Evolutionary conservation across 1,284 basidiomycete genomes (phyloP).

Genomic region (Trametes sp.): DNA sequence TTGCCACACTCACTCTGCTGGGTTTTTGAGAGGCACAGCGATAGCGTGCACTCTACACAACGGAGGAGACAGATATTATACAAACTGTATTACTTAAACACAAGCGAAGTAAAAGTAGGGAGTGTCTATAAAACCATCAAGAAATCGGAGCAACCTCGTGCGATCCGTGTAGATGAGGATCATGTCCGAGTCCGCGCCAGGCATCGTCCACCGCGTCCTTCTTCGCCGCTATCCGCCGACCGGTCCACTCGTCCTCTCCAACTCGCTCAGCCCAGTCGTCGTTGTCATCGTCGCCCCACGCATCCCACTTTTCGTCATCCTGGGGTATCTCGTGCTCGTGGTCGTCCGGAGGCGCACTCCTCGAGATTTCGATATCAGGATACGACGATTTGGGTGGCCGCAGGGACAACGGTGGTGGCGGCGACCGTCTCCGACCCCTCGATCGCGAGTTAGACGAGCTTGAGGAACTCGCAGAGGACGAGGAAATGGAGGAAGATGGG

Average conservation of each 20-base stretch:
- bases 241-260: constrained; percentile 58
- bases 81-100: constrained; percentile 7
- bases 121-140: constrained; percentile 8
- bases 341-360: constrained; percentile 24
- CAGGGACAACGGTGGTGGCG: constrained; percentile 50
- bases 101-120: not conserved
- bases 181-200: constrained; percentile 32
- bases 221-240: constrained; percentile 48
- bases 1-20: not conserved
- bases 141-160: constrained; percentile 11
- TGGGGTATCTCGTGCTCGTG: constrained; percentile 19
- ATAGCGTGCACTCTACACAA: not conserved
- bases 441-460: constrained; percentile 41
- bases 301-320: constrained; percentile 51
- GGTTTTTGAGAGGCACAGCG: not conserved
- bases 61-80: constrained; percentile 7
- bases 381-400: constrained; percentile 35
- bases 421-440: constrained; percentile 44
- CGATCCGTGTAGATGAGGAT: constrained; percentile 10
- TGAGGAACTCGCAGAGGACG: constrained; percentile 46
- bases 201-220: constrained; percentile 40
- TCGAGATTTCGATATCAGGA: constrained; percentile 30
- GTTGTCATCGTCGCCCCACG: constrained; percentile 58
- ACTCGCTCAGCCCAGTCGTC: constrained; percentile 62
- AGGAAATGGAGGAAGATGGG: constrained; percentile 40